These are phyloP conservation scores for Phytophthora citrophthora DNA, from an alignment of 352 stramenopile species.

Conservation along the genomic window DNA sequence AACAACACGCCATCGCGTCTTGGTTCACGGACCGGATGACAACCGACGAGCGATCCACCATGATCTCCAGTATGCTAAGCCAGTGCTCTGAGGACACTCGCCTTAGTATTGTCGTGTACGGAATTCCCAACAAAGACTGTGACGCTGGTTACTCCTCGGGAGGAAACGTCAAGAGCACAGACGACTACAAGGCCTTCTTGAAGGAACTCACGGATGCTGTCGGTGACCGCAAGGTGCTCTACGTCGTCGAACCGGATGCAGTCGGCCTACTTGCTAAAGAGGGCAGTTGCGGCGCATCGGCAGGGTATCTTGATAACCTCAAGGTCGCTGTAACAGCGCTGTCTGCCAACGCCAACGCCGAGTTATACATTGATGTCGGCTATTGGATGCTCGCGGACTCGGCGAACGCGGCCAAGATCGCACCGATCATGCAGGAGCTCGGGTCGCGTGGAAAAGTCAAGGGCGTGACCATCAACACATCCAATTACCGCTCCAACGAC, in stretches of 20 bases:
- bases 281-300: constrained; percentile 41
- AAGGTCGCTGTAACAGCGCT: constrained; percentile 46
- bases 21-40: constrained; percentile 59
- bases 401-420: constrained; percentile 33
- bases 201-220: constrained; percentile 44
- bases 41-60: constrained; percentile 21
- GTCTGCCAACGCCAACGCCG: constrained; percentile 58
- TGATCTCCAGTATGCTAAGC: constrained; percentile 35
- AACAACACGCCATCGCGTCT: constrained; percentile 50
- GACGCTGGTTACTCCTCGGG: constrained; percentile 46
- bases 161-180: constrained; percentile 43
- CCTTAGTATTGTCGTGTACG: constrained; percentile 70
- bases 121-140: constrained; percentile 81
- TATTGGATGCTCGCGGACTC: constrained; percentile 56
- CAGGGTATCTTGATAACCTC: constrained; percentile 61
- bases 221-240: constrained; percentile 67
- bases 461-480: constrained; percentile 72
- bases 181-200: constrained; percentile 61
- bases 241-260: constrained; percentile 73
- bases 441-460: constrained; percentile 42
- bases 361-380: constrained; percentile 69
- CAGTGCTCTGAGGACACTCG: constrained; percentile 40
- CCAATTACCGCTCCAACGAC: constrained; percentile 64
- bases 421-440: constrained; percentile 47
- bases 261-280: constrained; percentile 57